Base-by-base conservation (phyloP, 768 basidiomycete species). In the Phallus indusiatus region DNA sequence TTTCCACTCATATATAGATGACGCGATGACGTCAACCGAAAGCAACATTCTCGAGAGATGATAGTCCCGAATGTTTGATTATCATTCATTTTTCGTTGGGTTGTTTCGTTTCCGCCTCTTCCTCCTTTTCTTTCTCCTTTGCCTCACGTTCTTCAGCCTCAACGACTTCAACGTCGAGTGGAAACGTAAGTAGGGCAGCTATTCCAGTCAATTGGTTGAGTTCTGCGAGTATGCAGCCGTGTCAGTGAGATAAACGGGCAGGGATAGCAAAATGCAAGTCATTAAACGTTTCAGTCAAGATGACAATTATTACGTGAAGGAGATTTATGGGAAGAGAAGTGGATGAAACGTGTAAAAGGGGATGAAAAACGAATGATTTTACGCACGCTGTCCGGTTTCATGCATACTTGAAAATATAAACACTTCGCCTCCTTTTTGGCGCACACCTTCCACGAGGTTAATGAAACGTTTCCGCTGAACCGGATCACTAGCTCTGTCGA, bases 331-430 rank as follows among this genome's bases (percentile, higher is more conserved):
- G 56, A 17, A 7, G 22, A 16, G 54, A 42, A 61, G n/a, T 34
- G 18, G 28, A 33, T 34, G 24, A 62, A 48, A 28, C 20, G 16
- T 36, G 35, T 55, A 57, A 47, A 55, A 7, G 42, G 28, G n/a
- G 34, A 60, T 48, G n/a, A 35, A 36, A 50, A 35, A 22, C 50
- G 21, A 51, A 3, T 34, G 18, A 20, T 4, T 21, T 22, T 28
- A 75, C 90, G 67, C 67, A 95, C 94, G 94, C 78, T 97, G 94
- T 14, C 96, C 96, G 20, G 90, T 92, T 73, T 99, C 96, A 68
- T 99, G 96, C 96, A 99, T 98, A 67, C 94, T 97, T 4, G 95
- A 98, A 72, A 98, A 99, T 63, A 97, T 94, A 18, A 97, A 77
- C 5, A 94, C 94, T 68, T 98, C 94, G 22, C 85, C 95, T 22